phyloP scores from a whole-genome alignment of 768 basidiomycete species.

The Mycena olivaceomarginata region DNA sequence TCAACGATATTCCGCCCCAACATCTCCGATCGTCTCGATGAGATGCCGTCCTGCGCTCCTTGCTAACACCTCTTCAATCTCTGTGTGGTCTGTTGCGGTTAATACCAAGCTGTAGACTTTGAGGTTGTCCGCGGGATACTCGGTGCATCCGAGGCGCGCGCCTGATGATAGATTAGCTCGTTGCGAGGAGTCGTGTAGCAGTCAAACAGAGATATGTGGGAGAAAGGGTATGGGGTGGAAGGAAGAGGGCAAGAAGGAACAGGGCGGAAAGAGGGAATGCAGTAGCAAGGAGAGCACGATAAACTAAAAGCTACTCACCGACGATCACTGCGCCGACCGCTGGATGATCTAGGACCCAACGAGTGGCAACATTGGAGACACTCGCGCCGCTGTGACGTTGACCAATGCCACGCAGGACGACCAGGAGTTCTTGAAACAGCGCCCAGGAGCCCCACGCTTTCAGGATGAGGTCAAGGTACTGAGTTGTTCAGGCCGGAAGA shows the following conservation, averaged over 20 bases:
- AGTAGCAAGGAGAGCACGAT: background rate
- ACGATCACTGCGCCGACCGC: slow-evolving; percentile 91
- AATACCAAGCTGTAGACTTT: slow-evolving; percentile 77
- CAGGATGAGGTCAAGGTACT: slow-evolving; percentile 92
- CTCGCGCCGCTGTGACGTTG: slow-evolving; percentile 78
- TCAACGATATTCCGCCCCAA: slow-evolving; percentile 87
- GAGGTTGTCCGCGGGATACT: slow-evolving; percentile 83
- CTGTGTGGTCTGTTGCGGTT: slow-evolving; percentile 71
- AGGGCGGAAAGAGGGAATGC: slow-evolving; percentile 23
- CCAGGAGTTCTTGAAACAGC: slow-evolving; percentile 82
- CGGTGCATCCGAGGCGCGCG: slow-evolving; percentile 83
- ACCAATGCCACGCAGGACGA: slow-evolving; percentile 75
- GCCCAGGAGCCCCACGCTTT: slow-evolving; percentile 88
- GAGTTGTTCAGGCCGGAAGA: slow-evolving; percentile 10
- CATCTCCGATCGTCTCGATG: slow-evolving; percentile 86
- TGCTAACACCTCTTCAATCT: slow-evolving; percentile 78
- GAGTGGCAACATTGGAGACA: slow-evolving; percentile 87
- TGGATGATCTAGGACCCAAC: slow-evolving; percentile 90
- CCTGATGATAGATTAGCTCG: slow-evolving; percentile 62
- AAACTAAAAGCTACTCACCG: slow-evolving; percentile 63
- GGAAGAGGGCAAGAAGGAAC: background rate
- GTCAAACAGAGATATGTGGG: background rate
- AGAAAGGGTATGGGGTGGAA: background rate
- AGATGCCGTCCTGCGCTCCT: slow-evolving; percentile 78
- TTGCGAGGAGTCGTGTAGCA: background rate